Percentiles rank a stretch among this genome's conserved stretches.
phyloP scores from a whole-genome alignment of 805 yeast genomes.

The Myxozyma geophila region DNA sequence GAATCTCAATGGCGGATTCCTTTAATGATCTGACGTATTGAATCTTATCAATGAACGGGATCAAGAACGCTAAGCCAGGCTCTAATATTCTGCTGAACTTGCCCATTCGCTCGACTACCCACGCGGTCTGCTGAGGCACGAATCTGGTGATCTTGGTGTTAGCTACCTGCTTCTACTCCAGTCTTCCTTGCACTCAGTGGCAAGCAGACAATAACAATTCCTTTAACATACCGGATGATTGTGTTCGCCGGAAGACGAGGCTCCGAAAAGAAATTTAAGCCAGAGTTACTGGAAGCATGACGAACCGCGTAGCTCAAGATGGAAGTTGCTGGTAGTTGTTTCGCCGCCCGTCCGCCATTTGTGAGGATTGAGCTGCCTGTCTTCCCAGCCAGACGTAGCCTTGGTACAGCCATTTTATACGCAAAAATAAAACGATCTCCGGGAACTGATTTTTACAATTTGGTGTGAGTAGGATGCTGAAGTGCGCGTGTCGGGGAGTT shows the following conservation, averaged over 20 bases:
- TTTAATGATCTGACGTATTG: constrained; percentile 82
- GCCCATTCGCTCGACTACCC: constrained; percentile 92
- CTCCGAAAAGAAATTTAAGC: constrained; percentile 21
- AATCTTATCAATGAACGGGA: constrained; percentile 76
- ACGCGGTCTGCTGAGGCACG: constrained; percentile 89
- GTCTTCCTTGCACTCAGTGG: not conserved
- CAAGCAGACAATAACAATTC: not conserved
- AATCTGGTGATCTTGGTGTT: constrained; percentile 49
- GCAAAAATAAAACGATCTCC: not conserved
- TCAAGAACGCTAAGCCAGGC: constrained; percentile 75
- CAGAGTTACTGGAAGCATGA: not conserved
- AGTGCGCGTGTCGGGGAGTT: too few relatives aligned
- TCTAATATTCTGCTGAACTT: constrained; percentile 68
- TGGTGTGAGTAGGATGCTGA: not conserved
- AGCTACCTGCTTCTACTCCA: not conserved
- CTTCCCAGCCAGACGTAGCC: not conserved
- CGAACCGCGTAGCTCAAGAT: not conserved
- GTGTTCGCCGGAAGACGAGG: constrained; percentile 30
- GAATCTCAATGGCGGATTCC: constrained; percentile 84
- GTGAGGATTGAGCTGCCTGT: not conserved
- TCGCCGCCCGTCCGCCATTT: not conserved
- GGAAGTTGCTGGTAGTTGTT: not conserved
- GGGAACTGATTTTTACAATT: not conserved
- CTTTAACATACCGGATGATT: constrained; percentile 18
- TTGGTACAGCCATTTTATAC: not conserved